phyloP scores from a whole-genome alignment of 306 rosid genomes.

The Rosa chinensis region DNA sequence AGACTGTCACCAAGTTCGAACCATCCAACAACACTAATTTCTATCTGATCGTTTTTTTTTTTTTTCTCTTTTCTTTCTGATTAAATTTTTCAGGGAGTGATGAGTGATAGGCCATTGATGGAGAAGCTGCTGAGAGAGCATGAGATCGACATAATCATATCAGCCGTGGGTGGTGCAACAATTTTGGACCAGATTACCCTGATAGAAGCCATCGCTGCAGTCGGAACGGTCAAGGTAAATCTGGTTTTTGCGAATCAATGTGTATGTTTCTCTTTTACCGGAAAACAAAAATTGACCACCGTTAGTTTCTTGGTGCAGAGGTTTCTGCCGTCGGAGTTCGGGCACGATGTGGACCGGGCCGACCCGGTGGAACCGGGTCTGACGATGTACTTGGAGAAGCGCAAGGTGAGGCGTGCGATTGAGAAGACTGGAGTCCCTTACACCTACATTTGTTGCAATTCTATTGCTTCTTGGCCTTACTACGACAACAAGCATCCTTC shows the following conservation, averaged over 20 bases:
- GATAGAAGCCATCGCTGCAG: conserved; percentile 51
- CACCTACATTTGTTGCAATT: conserved; percentile 65
- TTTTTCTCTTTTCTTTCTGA: background rate
- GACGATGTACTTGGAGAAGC: conserved; percentile 49
- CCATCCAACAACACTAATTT: background rate
- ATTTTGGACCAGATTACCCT: conserved; percentile 50
- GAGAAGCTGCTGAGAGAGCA: conserved; percentile 52
- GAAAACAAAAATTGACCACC: background rate
- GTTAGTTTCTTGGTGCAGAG: conserved; percentile 36
- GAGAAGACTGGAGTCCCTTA: conserved; percentile 48
- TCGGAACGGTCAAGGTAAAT: conserved; percentile 52
- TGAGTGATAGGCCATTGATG: conserved; percentile 43
- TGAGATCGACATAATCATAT: conserved; percentile 52
- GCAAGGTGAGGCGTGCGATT: conserved; percentile 39
- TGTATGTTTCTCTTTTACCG: background rate
- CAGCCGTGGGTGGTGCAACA: conserved; percentile 46
- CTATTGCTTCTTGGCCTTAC: conserved; percentile 82
- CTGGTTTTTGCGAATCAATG: too few species aligned
- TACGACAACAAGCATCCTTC: conserved; percentile 58
- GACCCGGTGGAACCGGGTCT: conserved; percentile 72
- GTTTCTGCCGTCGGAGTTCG: conserved; percentile 72
- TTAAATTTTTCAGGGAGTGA: conserved; percentile 39
- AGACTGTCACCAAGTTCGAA: background rate
- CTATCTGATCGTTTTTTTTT: too few species aligned
- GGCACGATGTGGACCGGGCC: conserved; percentile 70